These are phyloP conservation scores for Sherardia arvensis DNA, from an alignment of 257 asterid species.

Conservation along the genomic window DNA sequence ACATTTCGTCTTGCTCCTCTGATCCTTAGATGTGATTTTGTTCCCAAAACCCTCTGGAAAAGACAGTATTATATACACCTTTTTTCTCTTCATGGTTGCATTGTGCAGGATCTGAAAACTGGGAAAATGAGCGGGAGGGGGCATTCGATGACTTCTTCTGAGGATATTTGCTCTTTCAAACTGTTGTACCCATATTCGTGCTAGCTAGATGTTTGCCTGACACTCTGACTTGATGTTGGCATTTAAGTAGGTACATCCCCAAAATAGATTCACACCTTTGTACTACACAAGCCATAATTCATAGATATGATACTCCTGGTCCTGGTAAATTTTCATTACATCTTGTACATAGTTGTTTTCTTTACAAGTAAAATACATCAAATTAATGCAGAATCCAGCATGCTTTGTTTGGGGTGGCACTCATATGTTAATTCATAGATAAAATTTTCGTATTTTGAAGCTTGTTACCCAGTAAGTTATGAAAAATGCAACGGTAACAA, in stretches of 20 bases:
- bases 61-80: conserved; percentile 31
- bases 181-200: conserved; percentile 41
- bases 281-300: conserved; percentile 27
- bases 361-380: background rate
- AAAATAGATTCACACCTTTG: conserved; percentile 29
- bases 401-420: conserved; percentile 10
- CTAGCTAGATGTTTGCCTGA: conserved; percentile 32
- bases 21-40: conserved; percentile 21
- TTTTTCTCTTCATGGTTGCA: conserved; percentile 60
- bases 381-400: conserved; percentile 7
- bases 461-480: background rate
- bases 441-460: background rate
- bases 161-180: conserved; percentile 48
- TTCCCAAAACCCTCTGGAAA: conserved; percentile 19
- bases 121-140: conserved; percentile 87
- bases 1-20: conserved; percentile 16
- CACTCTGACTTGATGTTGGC: conserved; percentile 15
- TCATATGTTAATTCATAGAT: background rate
- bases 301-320: conserved; percentile 10
- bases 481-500: background rate
- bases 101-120: conserved; percentile 84
- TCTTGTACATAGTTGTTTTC: conserved; percentile 10
- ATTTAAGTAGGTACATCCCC: conserved; percentile 28
- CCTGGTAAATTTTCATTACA: conserved; percentile 10
- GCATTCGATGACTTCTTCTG: conserved; percentile 97